These are phyloP conservation scores for Metarhizium anisopliae DNA, from an alignment of 2,329 filamentous ascomycete genomes.

Conservation along the genomic window DNA sequence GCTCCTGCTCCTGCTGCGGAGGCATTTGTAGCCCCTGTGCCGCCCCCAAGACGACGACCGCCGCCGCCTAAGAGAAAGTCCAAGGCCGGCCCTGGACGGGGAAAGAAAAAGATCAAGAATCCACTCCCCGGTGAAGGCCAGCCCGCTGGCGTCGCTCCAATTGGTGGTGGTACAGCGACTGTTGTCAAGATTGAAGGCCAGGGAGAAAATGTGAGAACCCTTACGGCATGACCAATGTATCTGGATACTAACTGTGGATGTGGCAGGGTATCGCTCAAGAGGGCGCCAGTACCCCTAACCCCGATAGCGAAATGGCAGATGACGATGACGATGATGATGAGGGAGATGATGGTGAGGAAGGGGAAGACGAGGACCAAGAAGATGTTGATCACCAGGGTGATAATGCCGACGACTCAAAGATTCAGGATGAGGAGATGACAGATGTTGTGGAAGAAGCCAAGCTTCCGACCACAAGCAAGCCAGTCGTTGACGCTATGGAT, in stretches of 20 bases:
- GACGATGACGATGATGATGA: slow-evolving; percentile 36
- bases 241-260: background rate
- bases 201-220: slow-evolving; percentile 28
- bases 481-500: slow-evolving; percentile 18
- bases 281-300: slow-evolving; percentile 34
- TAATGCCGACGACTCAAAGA: slow-evolving; percentile 29
- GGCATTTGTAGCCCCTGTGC: slow-evolving; percentile 33
- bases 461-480: slow-evolving; percentile 11
- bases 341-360: slow-evolving; percentile 40
- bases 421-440: slow-evolving; percentile 28
- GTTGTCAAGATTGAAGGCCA: slow-evolving; percentile 28
- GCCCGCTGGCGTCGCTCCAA: slow-evolving; percentile 18
- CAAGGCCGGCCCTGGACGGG: slow-evolving; percentile 66
- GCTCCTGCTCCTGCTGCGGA: slow-evolving; percentile 50
- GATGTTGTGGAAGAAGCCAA: slow-evolving; percentile 22
- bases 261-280: slow-evolving; percentile 31
- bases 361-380: slow-evolving; percentile 38
- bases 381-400: slow-evolving; percentile 37
- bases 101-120: slow-evolving; percentile 67
- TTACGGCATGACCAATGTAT: background rate
- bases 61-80: slow-evolving; percentile 74
- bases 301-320: slow-evolving; percentile 47
- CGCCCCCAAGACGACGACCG: slow-evolving; percentile 50
- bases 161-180: slow-evolving; percentile 27
- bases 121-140: slow-evolving; percentile 28